A percentile compares a stretch with the other conserved stretches of the same genome.
Conservation (phyloP, 352 stramenopile genomes). For the Blastocystis sp. region DNA sequence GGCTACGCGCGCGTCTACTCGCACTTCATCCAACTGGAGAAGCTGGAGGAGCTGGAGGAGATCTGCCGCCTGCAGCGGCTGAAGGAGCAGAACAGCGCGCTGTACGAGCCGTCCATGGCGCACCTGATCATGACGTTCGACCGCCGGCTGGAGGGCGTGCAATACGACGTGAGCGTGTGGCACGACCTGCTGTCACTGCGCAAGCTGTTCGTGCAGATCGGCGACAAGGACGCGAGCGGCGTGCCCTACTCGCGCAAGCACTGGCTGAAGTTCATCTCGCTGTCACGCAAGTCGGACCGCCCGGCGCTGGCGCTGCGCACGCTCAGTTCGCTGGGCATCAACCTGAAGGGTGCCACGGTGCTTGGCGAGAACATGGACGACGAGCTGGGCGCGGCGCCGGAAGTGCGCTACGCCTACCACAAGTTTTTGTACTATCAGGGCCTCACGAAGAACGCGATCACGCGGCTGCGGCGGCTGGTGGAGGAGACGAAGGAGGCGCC, state of each 20-base stretch:
- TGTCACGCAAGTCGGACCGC: conserved; percentile 84
- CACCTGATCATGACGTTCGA: conserved; percentile 77
- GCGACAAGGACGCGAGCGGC: conserved; percentile 78
- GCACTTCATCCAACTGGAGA: conserved; percentile 91
- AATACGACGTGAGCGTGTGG: conserved; percentile 86
- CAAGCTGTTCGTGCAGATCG: conserved; percentile 79
- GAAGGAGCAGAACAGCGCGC: conserved; percentile 71
- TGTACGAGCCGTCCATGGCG: conserved; percentile 70
- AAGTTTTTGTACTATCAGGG: conserved; percentile 68
- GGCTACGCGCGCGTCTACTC: conserved; percentile 92
- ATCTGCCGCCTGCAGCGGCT: conserved; percentile 89
- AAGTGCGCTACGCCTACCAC: conserved; percentile 64
- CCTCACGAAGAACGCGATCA: conserved; percentile 48
- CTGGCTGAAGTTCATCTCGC: conserved; percentile 86
- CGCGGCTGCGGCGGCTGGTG: conserved; percentile 31
- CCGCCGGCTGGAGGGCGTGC: conserved; percentile 85
- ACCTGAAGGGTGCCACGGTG: conserved; percentile 10
- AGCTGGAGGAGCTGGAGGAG: conserved; percentile 93
- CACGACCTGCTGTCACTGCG: conserved; percentile 88
- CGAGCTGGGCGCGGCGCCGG: conserved; percentile 18
- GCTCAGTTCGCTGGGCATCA: conserved; percentile 70
- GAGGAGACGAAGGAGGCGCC: conserved; percentile 72
- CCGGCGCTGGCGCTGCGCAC: conserved; percentile 76
- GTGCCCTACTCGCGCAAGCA: conserved; percentile 73
- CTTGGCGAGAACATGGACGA: conserved; percentile 55